Percentiles rank a stretch among this genome's conserved stretches.
Evolutionary conservation across 331 rosid genomes (phyloP).

Genomic region (Rosa hybrid): DNA sequence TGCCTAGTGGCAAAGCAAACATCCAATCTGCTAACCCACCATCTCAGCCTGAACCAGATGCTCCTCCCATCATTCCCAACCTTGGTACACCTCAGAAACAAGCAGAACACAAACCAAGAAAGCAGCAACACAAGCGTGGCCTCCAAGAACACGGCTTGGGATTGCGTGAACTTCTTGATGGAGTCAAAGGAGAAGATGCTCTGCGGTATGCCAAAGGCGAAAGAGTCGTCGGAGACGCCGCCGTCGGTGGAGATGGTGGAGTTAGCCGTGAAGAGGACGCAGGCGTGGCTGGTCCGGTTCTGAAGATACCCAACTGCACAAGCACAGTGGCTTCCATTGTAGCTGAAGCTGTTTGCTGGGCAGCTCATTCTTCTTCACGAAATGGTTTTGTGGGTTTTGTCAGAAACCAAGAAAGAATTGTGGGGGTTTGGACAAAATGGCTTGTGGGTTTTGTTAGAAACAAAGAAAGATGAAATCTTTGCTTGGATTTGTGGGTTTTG

Average conservation of each 20-base stretch:
- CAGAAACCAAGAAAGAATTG: neutral
- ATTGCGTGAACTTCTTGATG: slow-evolving; percentile 84
- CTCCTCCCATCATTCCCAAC: slow-evolving; percentile 63
- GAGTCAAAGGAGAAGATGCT: slow-evolving; percentile 65
- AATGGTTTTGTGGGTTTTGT: neutral
- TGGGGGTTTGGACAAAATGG: neutral
- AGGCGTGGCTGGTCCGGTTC: slow-evolving; percentile 31
- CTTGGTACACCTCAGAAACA: slow-evolving; percentile 58
- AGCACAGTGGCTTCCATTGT: slow-evolving; percentile 67
- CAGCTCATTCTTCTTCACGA: slow-evolving; percentile 56
- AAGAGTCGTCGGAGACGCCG: slow-evolving; percentile 41
- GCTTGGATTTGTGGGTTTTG: neutral
- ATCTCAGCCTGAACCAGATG: slow-evolving; percentile 77
- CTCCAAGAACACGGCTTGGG: slow-evolving; percentile 94
- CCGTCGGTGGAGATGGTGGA: slow-evolving; percentile 46
- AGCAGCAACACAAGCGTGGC: slow-evolving; percentile 72
- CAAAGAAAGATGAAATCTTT: neutral
- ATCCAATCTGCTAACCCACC: slow-evolving; percentile 89
- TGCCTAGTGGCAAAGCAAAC: slow-evolving; percentile 88
- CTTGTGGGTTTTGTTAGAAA: neutral
- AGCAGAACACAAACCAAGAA: slow-evolving; percentile 73
- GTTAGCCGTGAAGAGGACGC: slow-evolving; percentile 48
- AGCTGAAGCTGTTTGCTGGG: slow-evolving; percentile 60
- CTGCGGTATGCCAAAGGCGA: slow-evolving; percentile 55
- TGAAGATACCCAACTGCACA: slow-evolving; percentile 72